Conservation (phyloP, 2,329 filamentous ascomycete species). For the Aspergillus sp. region DNA sequence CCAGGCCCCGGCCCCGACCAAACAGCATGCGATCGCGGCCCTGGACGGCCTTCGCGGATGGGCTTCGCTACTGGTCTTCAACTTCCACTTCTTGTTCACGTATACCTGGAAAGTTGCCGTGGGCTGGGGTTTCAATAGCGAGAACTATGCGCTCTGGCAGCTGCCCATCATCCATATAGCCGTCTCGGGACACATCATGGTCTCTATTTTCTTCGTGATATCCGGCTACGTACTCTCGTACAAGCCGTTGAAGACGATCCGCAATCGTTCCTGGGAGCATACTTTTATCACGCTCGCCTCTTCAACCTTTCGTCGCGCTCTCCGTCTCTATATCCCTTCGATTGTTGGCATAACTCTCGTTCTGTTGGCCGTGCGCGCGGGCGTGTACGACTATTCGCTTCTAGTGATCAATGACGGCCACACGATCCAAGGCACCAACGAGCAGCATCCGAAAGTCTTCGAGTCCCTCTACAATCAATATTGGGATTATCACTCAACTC, state of each 20-base stretch:
- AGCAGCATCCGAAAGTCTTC: constrained; percentile 37
- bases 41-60: constrained; percentile 38
- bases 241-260: constrained; percentile 34
- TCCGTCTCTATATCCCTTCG: constrained; percentile 38
- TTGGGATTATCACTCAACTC: constrained; percentile 28
- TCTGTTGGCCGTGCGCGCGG: constrained; percentile 35
- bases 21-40: constrained; percentile 32
- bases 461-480: constrained; percentile 25
- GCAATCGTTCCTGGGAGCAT: constrained; percentile 30
- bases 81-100: constrained; percentile 40
- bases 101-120: constrained; percentile 36
- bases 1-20: constrained; percentile 18
- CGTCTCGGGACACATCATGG: constrained; percentile 41
- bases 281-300: constrained; percentile 35
- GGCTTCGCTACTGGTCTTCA: constrained; percentile 39
- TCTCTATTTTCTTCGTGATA: constrained; percentile 42
- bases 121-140: constrained; percentile 34
- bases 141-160: constrained; percentile 35
- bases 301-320: constrained; percentile 36
- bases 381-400: constrained; percentile 33
- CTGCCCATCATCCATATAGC: constrained; percentile 36
- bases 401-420: constrained; percentile 28
- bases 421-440: constrained; percentile 33
- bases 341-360: constrained; percentile 34
- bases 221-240: constrained; percentile 43